These are phyloP conservation scores for Hypoxylon sp. DNA, from an alignment of 2,329 filamentous ascomycete genomes.

Conservation along the genomic window DNA sequence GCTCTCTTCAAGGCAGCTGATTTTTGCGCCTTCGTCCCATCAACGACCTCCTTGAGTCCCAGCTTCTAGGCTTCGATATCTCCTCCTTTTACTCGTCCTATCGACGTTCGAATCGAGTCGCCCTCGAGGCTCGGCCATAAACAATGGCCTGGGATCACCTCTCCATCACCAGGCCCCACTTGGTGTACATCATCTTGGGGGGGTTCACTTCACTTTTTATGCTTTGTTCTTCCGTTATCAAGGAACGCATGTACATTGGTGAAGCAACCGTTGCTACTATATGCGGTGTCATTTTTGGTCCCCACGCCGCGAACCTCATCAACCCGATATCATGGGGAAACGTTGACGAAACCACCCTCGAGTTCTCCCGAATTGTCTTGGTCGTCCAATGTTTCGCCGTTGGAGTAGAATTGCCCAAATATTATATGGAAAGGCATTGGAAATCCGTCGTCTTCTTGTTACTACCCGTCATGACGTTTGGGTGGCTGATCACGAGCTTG, in stretches of 20 bases:
- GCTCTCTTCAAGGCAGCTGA: constrained; percentile 39
- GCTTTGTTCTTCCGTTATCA: constrained; percentile 97
- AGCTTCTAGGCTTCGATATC: constrained; percentile 22
- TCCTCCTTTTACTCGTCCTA: constrained; percentile 9
- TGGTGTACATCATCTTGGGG: constrained; percentile 98
- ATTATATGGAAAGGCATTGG: constrained; percentile 99
- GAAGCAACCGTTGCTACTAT: constrained; percentile 95
- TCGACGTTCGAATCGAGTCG: constrained; percentile 27
- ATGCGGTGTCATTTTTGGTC: constrained; percentile 90
- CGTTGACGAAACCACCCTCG: constrained; percentile 87
- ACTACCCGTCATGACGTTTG: constrained; percentile 96
- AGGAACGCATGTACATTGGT: constrained; percentile 98
- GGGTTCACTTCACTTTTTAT: constrained; percentile 99
- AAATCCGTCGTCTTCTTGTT: constrained; percentile 89
- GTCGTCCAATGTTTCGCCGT: constrained; percentile 95
- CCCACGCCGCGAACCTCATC: constrained; percentile 85
- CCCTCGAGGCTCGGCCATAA: constrained; percentile 27
- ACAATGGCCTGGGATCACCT: constrained; percentile 85
- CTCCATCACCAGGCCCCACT: constrained; percentile 90
- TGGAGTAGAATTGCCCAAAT: constrained; percentile 89
- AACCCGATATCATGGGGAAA: constrained; percentile 84
- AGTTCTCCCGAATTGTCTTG: constrained; percentile 89
- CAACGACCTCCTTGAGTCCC: constrained; percentile 48
- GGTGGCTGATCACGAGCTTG: constrained; percentile 92
- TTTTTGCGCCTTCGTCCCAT: constrained; percentile 46